Conservation (phyloP, 2,329 filamentous ascomycete species). For the Verticillium longisporum region DNA sequence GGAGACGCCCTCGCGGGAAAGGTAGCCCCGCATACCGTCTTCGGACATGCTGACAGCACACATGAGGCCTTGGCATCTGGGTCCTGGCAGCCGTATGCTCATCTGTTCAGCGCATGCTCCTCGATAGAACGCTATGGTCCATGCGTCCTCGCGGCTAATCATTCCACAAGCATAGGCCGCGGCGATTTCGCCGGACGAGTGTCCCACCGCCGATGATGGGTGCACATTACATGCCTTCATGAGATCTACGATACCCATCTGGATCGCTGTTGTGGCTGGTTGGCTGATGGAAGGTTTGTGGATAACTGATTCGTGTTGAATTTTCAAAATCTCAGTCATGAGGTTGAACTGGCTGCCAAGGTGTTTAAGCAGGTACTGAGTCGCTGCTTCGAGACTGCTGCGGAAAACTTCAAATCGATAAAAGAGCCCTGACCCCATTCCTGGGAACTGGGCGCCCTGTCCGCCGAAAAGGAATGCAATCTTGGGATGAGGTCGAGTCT, state of each 20-base stretch:
- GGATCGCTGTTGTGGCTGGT: conserved; percentile 32
- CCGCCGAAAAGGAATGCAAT: conserved; percentile 36
- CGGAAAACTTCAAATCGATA: conserved; percentile 35
- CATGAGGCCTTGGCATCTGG: conserved; percentile 30
- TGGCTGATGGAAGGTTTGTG: conserved; percentile 29
- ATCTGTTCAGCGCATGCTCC: conserved; percentile 27
- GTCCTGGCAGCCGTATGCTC: conserved; percentile 6
- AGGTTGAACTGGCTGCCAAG: conserved; percentile 26
- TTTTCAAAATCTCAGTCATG: conserved; percentile 25
- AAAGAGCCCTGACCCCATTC: conserved; percentile 31
- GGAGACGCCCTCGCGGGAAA: conserved; percentile 10
- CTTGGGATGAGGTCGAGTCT: conserved; percentile 17
- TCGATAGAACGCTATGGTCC: conserved; percentile 33
- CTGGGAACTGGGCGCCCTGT: conserved; percentile 34
- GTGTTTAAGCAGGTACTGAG: conserved; percentile 18
- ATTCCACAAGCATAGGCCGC: conserved; percentile 32
- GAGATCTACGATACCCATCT: conserved; percentile 34
- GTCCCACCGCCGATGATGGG: conserved; percentile 30
- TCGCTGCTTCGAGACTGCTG: conserved; percentile 26
- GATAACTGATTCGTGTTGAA: conserved; percentile 18
- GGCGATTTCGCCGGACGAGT: conserved; percentile 41
- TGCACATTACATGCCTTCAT: conserved; percentile 23
- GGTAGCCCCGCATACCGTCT: conserved; percentile 18
- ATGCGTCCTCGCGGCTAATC: conserved; percentile 28
- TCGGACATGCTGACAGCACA: conserved; percentile 29